phyloP scores from a whole-genome alignment of 805 yeast genomes.

The Starmerella etchellsii region DNA sequence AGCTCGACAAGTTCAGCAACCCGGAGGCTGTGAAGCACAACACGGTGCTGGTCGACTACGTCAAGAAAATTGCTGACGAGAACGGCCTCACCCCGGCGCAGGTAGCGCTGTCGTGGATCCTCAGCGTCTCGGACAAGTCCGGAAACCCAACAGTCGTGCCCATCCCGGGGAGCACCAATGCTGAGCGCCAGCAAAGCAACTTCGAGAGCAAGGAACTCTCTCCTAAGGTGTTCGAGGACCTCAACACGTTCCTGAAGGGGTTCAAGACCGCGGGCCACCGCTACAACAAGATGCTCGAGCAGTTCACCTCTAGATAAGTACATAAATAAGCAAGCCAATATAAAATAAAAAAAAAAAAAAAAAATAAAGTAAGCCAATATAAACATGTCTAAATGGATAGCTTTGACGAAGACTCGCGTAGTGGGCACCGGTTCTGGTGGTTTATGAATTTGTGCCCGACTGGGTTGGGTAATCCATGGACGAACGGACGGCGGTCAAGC shows the following conservation, averaged over 20 bases:
- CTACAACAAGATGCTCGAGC: constrained; percentile 27
- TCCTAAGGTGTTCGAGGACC: constrained; percentile 42
- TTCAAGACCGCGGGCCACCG: constrained; percentile 45
- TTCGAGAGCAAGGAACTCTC: constrained; percentile 34
- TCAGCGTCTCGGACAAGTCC: constrained; percentile 31
- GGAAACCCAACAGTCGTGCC: constrained; percentile 60
- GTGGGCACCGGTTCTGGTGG: no score
- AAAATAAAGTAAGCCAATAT: no score
- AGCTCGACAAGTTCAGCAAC: constrained; percentile 44
- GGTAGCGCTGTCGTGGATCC: constrained; percentile 55
- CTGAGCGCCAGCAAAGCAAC: constrained; percentile 50
- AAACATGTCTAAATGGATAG: no score
- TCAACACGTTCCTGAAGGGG: constrained; percentile 35
- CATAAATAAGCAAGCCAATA: no score
- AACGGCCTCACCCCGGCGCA: constrained; percentile 48
- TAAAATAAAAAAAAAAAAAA: no score
- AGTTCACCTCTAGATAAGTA: constrained; percentile 6
- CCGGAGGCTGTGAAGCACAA: constrained; percentile 45
- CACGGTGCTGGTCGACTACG: constrained; percentile 35
- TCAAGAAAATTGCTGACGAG: constrained; percentile 40
- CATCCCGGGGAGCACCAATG: constrained; percentile 64
- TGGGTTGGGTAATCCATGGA: no score
- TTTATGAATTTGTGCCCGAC: no score
- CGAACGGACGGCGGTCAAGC: constrained; percentile 1
- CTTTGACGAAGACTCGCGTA: no score